phyloP scores from a whole-genome alignment of 805 yeast species.

The Zygoascus bituminiphila region DNA sequence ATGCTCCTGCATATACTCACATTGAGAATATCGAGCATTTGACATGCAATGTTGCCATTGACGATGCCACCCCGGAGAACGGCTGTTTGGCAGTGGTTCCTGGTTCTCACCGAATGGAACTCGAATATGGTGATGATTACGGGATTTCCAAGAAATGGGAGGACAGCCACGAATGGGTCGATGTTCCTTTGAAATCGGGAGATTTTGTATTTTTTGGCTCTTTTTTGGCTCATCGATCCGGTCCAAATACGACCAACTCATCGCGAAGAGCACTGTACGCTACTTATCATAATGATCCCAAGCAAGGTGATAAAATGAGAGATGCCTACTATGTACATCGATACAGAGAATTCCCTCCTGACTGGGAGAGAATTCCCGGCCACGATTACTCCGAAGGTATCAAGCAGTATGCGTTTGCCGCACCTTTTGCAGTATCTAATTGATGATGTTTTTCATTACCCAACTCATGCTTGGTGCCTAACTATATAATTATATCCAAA shows the following conservation, averaged over 20 bases:
- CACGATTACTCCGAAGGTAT: constrained; percentile 10
- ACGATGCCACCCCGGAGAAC: constrained; percentile 11
- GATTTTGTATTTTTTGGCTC: constrained; percentile 12
- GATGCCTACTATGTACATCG: constrained; percentile 10
- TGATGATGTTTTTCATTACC: neutral
- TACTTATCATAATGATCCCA: constrained; percentile 7
- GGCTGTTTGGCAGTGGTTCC: constrained; percentile 12
- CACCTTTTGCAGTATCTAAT: constrained; percentile 5
- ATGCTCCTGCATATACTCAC: constrained; percentile 15
- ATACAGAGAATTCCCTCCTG: constrained; percentile 11
- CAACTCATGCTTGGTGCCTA: neutral
- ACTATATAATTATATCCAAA: neutral
- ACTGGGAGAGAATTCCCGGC: constrained; percentile 9
- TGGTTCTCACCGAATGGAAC: constrained; percentile 10
- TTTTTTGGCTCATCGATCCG: constrained; percentile 11
- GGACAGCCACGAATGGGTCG: constrained; percentile 10
- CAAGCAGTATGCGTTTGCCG: constrained; percentile 11
- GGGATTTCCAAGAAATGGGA: constrained; percentile 13
- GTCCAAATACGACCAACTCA: constrained; percentile 4
- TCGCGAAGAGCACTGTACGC: constrained; percentile 11
- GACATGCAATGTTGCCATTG: constrained; percentile 12
- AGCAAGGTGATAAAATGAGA: constrained; percentile 8
- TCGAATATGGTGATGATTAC: constrained; percentile 2
- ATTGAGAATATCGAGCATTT: constrained; percentile 11
- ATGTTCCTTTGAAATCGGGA: constrained; percentile 9